Evolutionary conservation across 108 stramenopile genomes (phyloP), one percentile per base, ranked within the genome.

Genomic region (Chaetoceros tenuissimus): DNA sequence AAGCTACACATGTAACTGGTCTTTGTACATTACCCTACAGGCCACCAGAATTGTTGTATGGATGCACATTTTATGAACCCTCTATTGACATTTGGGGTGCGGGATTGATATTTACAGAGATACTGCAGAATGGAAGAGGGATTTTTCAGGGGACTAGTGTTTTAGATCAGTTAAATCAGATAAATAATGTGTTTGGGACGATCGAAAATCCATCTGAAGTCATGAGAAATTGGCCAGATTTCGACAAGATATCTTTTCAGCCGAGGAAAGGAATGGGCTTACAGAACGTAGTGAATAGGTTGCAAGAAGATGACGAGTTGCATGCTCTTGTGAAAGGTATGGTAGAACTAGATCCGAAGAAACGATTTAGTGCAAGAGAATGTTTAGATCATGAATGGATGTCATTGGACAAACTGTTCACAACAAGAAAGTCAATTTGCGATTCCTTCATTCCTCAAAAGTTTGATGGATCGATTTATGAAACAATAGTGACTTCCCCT

Each of bases 11-110:
- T 31, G 22, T 30, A 28, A 31, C 51, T 13, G 81, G 74, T 0
- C 27, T 92, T 21, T 92, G 89, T 47, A 81, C 89, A 50, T 57
- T 92, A 8, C 69, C 78, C 57, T 92, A 87, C 69, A 79, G 89
- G 22, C 72, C 89, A 22, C 89, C 89, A 10, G 89, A 92, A 63
- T 50, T 84, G 21, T 50, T 92, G 20, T 64, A 85, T 20, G 86
- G 89, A 23, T 43, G 60, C 25, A 63, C 43, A 25, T 26, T 43
- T 28, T 46, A 63, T 30, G 13, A 24, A 24, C 63, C 79, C 1
- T 53, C 74, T 1, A 40, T 83, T 2, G 89, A 92, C 49, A 69
- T 87, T 60, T 92, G 67, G 64, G 73, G 79, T 24, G 77, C 76
- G 26, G 89, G 86, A 46, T 54, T 79, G 20, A 63, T 85, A 5